Percentiles rank a stretch among this genome's conserved stretches.
Evolutionary conservation across 2,329 filamentous ascomycete species (phyloP).

Genomic region (Thelonectria blattea): DNA sequence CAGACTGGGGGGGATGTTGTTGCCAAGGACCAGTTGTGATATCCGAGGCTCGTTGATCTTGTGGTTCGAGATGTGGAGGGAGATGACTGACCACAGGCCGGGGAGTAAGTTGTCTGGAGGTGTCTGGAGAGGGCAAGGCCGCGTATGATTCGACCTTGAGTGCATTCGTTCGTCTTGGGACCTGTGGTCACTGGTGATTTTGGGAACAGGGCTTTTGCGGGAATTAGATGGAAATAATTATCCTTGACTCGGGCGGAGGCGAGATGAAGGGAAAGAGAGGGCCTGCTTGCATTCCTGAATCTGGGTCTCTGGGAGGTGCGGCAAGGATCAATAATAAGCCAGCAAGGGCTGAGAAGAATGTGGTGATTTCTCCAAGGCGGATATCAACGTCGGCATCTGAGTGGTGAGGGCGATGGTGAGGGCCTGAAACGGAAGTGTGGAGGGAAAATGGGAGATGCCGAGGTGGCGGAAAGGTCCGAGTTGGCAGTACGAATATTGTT

Average conservation of each 20-base stretch:
- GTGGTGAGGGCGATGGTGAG: too few relatives aligned
- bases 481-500: background rate
- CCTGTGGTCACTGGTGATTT: background rate
- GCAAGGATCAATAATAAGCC: background rate
- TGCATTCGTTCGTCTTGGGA: background rate
- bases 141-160: too few relatives aligned
- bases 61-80: slow-evolving; percentile 5
- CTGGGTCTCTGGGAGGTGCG: background rate
- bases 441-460: background rate
- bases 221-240: slow-evolving; percentile 19
- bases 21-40: background rate
- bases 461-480: background rate
- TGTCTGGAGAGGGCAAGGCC: too few relatives aligned
- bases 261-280: background rate
- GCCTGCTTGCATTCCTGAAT: background rate
- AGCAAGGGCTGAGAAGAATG: background rate
- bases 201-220: slow-evolving; percentile 10
- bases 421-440: background rate
- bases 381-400: slow-evolving; percentile 10
- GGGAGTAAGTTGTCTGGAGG: background rate
- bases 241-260: slow-evolving; percentile 3
- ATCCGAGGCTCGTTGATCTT: slow-evolving; percentile 4
- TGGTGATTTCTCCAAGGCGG: slow-evolving; percentile 6
- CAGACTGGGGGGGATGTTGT: background rate
- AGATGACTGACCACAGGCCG: background rate